These are phyloP conservation scores for Claviceps quebecensis DNA, from an alignment of 2,329 filamentous ascomycete species.

Conservation along the genomic window DNA sequence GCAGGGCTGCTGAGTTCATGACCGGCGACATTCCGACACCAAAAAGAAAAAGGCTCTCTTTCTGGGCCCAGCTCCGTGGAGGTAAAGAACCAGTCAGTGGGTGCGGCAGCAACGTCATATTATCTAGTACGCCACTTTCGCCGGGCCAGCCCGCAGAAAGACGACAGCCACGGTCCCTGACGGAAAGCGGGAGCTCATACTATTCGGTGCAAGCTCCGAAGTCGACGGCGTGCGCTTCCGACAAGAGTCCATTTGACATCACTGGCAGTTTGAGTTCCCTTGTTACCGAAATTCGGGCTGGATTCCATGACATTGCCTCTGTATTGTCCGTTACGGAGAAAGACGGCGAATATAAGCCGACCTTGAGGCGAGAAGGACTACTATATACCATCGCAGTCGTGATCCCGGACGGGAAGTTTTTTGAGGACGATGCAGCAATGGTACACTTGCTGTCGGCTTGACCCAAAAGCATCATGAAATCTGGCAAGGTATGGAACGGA, in stretches of 20 bases:
- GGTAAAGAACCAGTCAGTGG: neutral
- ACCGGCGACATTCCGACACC: neutral
- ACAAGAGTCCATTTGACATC: neutral
- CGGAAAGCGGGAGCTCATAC: neutral
- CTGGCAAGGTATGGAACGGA: no score
- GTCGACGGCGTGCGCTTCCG: neutral
- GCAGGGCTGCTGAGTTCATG: neutral
- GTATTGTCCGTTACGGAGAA: neutral
- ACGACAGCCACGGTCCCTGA: neutral
- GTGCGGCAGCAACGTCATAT: neutral
- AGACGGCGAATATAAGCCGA: neutral
- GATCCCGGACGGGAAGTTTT: slow-evolving; percentile 2
- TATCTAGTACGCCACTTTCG: neutral
- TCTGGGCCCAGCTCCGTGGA: slow-evolving; percentile 1
- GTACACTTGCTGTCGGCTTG: neutral
- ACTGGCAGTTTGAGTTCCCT: neutral
- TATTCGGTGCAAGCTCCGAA: neutral
- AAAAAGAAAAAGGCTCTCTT: neutral
- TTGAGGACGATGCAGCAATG: neutral
- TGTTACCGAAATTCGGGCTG: neutral
- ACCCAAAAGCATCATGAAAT: neutral
- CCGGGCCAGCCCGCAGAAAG: neutral
- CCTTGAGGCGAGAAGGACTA: neutral
- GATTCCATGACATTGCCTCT: neutral
- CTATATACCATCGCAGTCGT: neutral